Evolutionary conservation across 1,284 basidiomycete species (phyloP), one percentile per base, ranked within the genome.

Genomic region (Microstroma glucosiphilum): DNA sequence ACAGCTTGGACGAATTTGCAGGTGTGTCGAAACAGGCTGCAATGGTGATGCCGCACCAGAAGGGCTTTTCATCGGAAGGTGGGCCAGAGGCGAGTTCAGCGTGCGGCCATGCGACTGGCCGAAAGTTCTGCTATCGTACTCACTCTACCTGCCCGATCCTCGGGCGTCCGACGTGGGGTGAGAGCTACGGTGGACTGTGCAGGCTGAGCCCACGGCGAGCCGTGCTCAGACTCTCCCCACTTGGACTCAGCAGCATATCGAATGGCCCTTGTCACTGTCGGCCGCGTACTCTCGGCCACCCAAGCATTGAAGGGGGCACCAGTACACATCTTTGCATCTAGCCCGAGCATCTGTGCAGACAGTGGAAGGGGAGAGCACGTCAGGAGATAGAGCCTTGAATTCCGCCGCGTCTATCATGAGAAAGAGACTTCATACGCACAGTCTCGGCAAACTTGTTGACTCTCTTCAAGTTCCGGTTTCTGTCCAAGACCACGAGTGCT

Each of bases 401-500:
- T 12, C n/a, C 46, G 3, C 4, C n/a, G 46, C 12, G 7, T 48
- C 46, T 23, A 3, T n/a, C 11, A 23, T n/a, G 6, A 37, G 30
- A 37, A 9, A 37, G 4, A 37, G 9, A 37, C 9, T 4, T 37
- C 9, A 7, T n/a, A 48, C 46, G 46, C n/a, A 65, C 48, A 37
- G 65, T 62, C 56, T 76, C 73, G 53, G 70, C 71, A 8, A 72
- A 65, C 40, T 67, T 63, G 49, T 76, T 76, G 68, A 73, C 68
- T 67, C 74, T 69, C 30, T 70, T 66, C 30, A 76, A 62, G 23
- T 65, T 66, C 15, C 72, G 58, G 41, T 68, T 72, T 42, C 67
- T 60, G 55, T 76, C 73, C 46, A 76, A 65, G 6, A 76, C 73
- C 48, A 74, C 51, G 41, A 74, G 65, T 21, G 70, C 69, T 17